Evolutionary conservation across 2,329 filamentous ascomycete genomes (phyloP), one percentile per base, ranked within the genome.

Genomic region (Sphaerulina vaccinii): DNA sequence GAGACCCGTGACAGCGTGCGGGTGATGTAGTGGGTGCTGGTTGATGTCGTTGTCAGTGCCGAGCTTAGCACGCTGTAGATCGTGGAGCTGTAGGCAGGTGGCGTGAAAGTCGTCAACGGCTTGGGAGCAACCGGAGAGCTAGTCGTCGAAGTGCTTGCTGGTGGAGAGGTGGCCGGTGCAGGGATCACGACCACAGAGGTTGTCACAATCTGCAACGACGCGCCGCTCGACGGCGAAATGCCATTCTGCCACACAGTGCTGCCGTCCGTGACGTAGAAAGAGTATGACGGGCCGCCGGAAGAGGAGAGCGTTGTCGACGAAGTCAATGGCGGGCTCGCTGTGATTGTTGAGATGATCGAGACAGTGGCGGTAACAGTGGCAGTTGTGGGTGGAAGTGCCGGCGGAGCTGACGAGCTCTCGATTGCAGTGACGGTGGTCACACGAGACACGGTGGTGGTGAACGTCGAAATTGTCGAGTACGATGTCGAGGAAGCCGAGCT

Each of bases 161-260:
- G 16, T 21, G 48, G 15, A 37, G 52, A 42, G 15, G 50, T 43
- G 15, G 38, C 22, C 11, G 48, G 50, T 16, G 50, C 29, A 2
- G 62, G 55, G 10, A 45, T 51, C 13, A 65, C 39, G 3, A 49
- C 46, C n/a, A 64, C 46, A 8, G 60, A 55, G 2, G 62, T 60
- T 7, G 62, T 62, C 10, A 49, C 57, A 8, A 60, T 57, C 22
- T 53, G 44, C 22, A 66, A 39, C 16, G 56, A 54, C n/a, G 47
- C 57, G 21, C 59, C 61, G 42, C 56, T 59, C n/a, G 49, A 56
- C 13, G 64, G 63, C 24, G 60, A 57, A 23, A 56, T 42, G 8
- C 62, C 62, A 38, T 62, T 56, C 36, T 61, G 42, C 64, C 64
- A 67, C 45, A 54, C 51, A 11, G 63, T 67, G 27, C 55, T 62